phyloP scores from a whole-genome alignment of 2,329 filamentous ascomycete species.

The Ophiocordyceps polyrhachis-furcata region DNA sequence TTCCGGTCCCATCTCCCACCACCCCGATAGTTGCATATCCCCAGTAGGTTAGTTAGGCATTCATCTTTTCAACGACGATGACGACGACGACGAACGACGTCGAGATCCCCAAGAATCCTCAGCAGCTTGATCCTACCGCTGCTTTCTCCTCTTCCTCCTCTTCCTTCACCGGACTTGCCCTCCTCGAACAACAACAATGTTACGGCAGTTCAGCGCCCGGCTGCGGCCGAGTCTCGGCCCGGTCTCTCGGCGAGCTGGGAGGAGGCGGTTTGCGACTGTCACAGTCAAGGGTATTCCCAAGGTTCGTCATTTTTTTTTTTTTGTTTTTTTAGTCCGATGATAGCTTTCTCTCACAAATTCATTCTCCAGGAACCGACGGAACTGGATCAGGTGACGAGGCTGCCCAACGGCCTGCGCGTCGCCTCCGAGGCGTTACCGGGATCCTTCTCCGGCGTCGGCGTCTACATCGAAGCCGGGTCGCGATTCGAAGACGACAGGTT shows the following conservation, averaged over 20 bases:
- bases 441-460: constrained; percentile 84
- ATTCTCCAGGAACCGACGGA: constrained; percentile 60
- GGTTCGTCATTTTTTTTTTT: no score
- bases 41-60: no score
- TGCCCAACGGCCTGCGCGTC: constrained; percentile 84
- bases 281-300: constrained; percentile 17
- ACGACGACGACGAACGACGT: background rate
- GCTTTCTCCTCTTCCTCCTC: background rate
- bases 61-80: background rate
- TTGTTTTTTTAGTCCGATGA: no score
- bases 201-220: constrained; percentile 17
- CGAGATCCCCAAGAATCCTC: background rate
- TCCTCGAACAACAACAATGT: constrained; percentile 12
- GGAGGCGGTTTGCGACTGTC: constrained; percentile 14
- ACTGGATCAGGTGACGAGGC: constrained; percentile 69
- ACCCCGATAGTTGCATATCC: background rate
- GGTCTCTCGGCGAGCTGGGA: constrained; percentile 5
- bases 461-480: constrained; percentile 90
- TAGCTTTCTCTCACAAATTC: no score
- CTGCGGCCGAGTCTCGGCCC: constrained; percentile 11
- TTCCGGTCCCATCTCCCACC: no score
- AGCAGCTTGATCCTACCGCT: background rate
- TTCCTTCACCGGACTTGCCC: no score
- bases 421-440: constrained; percentile 89
- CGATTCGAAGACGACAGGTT: constrained; percentile 77